Conservation (phyloP, 2,329 filamentous ascomycete species). For the Verticillium tricorpus region DNA sequence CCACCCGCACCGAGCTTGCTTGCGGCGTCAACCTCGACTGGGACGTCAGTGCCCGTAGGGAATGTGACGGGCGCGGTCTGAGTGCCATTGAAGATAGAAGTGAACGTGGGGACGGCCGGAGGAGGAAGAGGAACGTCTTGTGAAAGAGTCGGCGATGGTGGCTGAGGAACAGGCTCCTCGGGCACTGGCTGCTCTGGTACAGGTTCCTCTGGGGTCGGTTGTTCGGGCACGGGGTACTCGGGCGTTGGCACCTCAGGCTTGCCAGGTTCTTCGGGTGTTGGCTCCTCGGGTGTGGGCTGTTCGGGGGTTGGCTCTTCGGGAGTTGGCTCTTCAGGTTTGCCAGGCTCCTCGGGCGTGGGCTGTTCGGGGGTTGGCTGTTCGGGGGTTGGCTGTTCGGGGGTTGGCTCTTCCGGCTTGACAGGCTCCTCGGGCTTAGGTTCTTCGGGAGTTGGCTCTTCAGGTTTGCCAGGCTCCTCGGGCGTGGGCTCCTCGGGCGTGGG, state of each 20-base stretch:
- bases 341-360: not conserved
- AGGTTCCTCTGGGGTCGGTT: not conserved
- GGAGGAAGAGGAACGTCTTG: not conserved
- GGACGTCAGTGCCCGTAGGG: not conserved
- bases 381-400: not conserved
- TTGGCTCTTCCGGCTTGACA: not conserved
- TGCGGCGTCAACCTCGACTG: not conserved
- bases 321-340: not conserved
- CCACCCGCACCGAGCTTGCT: not conserved
- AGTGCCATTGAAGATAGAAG: not conserved
- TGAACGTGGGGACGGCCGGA: not conserved
- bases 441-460: not conserved
- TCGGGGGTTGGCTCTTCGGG: not conserved
- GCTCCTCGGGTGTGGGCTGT: not conserved
- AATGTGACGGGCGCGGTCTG: not conserved
- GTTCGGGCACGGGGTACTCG: conserved; percentile 1
- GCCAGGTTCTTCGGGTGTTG: not conserved
- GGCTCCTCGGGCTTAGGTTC: not conserved
- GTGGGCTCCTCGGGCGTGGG: not conserved
- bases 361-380: not conserved
- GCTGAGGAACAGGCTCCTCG: not conserved
- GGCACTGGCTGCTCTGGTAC: not conserved
- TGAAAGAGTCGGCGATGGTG: not conserved
- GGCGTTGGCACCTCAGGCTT: not conserved
- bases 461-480: not conserved